These are phyloP conservation scores for Alectoria sarmentosa DNA, from an alignment of 495 filamentous ascomycete species.

Conservation along the genomic window DNA sequence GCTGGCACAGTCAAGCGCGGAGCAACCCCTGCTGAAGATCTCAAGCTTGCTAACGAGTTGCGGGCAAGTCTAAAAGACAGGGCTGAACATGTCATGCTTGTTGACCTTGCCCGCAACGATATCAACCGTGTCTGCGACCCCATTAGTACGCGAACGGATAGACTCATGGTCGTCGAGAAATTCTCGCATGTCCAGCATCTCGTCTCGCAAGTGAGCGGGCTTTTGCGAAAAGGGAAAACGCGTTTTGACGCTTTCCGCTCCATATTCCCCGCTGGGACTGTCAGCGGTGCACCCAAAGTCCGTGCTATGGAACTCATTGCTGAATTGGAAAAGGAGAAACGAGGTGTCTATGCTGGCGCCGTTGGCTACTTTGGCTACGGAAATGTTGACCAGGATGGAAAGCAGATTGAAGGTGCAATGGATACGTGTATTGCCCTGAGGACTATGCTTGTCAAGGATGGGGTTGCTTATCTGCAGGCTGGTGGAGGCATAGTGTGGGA, in stretches of 20 bases:
- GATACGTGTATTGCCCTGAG: constrained; percentile 97
- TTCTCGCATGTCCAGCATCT: constrained; percentile 98
- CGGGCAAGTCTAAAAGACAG: constrained; percentile 81
- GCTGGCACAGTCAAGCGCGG: constrained; percentile 91
- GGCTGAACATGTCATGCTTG: constrained; percentile 97
- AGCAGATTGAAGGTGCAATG: constrained; percentile 71
- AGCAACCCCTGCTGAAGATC: constrained; percentile 71
- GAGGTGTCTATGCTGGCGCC: constrained; percentile 94
- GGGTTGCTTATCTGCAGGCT: constrained; percentile 86
- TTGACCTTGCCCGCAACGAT: constrained; percentile 96
- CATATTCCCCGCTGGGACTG: constrained; percentile 94
- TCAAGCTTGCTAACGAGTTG: constrained; percentile 68
- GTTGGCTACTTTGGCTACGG: constrained; percentile 86
- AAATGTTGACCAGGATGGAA: constrained; percentile 39
- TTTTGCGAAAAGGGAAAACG: constrained; percentile 72
- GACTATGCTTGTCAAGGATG: constrained; percentile 92
- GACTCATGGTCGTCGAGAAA: constrained; percentile 90
- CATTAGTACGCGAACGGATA: constrained; percentile 76
- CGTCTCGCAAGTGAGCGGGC: constrained; percentile 87
- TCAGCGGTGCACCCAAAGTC: constrained; percentile 92
- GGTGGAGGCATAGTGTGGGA: constrained; percentile 98
- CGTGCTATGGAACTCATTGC: constrained; percentile 95
- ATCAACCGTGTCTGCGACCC: constrained; percentile 95
- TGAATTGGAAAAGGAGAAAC: constrained; percentile 86
- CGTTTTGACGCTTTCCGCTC: constrained; percentile 93